phyloP scores from a whole-genome alignment of 1,139 yeast genomes.

The Kluyveromyces sp. region DNA sequence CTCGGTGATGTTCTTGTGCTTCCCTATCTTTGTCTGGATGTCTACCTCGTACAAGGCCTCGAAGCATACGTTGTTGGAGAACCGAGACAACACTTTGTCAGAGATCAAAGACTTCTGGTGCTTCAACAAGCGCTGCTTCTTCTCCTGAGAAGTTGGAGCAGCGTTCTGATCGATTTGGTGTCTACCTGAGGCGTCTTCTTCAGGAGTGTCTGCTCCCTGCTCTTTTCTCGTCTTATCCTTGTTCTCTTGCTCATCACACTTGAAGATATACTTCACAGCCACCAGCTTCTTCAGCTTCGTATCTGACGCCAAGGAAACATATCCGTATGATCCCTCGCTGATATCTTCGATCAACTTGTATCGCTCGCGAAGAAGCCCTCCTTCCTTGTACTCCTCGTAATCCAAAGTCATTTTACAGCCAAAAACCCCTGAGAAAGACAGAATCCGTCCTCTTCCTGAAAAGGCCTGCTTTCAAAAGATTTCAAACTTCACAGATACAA shows the following conservation, averaged over 20 bases:
- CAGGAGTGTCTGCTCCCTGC: conserved; percentile 9
- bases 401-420: conserved; percentile 24
- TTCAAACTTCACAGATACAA: background rate
- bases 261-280: conserved; percentile 74
- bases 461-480: background rate
- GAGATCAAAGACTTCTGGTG: conserved; percentile 29
- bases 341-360: conserved; percentile 70
- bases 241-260: conserved; percentile 29
- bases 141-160: conserved; percentile 20
- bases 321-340: conserved; percentile 91
- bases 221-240: conserved; percentile 23
- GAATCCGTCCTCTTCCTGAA: background rate
- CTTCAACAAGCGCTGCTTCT: conserved; percentile 19
- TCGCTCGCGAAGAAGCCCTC: conserved; percentile 53
- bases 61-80: conserved; percentile 37
- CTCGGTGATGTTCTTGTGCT: conserved; percentile 47
- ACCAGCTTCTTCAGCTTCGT: conserved; percentile 48
- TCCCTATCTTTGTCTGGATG: conserved; percentile 63
- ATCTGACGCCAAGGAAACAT: conserved; percentile 83
- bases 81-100: conserved; percentile 27
- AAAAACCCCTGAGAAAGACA: background rate
- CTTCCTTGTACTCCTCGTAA: conserved; percentile 48
- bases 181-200: conserved; percentile 4
- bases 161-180: background rate
- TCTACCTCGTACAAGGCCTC: conserved; percentile 78